Conservation (phyloP, 192 early-diverging fungal genomes). For the Gamsiella multidivaricata region DNA sequence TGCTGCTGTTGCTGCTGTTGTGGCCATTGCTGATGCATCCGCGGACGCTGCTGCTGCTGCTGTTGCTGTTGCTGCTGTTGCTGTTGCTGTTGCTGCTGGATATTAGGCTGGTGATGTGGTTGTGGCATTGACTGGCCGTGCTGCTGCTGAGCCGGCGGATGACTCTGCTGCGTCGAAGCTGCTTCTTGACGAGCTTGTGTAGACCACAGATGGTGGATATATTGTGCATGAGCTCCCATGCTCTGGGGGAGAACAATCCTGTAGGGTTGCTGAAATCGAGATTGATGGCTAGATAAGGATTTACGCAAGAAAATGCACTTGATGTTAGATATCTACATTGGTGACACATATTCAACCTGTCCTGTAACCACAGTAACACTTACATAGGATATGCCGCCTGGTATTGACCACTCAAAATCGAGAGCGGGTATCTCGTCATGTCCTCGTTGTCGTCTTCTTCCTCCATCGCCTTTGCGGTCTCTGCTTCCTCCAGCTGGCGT, state of each 20-base stretch:
- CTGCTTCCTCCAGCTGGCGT: slow-evolving; percentile 29
- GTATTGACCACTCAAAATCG: slow-evolving; percentile 62
- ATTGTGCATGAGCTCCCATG: slow-evolving; percentile 38
- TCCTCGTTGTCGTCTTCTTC: slow-evolving; percentile 26
- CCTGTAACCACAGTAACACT: too few species aligned
- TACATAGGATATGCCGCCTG: slow-evolving; percentile 64
- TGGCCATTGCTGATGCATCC: neutral
- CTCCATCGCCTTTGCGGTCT: neutral
- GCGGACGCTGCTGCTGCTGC: neutral
- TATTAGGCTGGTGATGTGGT: neutral
- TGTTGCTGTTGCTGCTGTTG: slow-evolving; percentile 2
- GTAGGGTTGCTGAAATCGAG: slow-evolving; percentile 43
- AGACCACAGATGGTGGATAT: slow-evolving; percentile 44
- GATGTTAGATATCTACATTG: neutral
- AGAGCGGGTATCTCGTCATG: slow-evolving; percentile 59
- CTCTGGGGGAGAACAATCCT: slow-evolving; percentile 32
- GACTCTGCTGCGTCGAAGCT: neutral
- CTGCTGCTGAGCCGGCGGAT: slow-evolving; percentile 5
- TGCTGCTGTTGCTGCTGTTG: slow-evolving; percentile 1
- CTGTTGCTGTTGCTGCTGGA: slow-evolving; percentile 5
- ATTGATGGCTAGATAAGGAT: slow-evolving; percentile 22
- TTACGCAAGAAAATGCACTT: neutral
- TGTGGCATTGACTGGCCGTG: neutral
- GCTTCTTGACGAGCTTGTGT: slow-evolving; percentile 16
- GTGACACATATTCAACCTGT: slow-evolving; percentile 1